Percentiles rank a stretch among this genome's conserved stretches.
These are phyloP conservation scores for Entomophthora muscae DNA, from an alignment of 371 early-diverging fungal species.

Conservation along the genomic window DNA sequence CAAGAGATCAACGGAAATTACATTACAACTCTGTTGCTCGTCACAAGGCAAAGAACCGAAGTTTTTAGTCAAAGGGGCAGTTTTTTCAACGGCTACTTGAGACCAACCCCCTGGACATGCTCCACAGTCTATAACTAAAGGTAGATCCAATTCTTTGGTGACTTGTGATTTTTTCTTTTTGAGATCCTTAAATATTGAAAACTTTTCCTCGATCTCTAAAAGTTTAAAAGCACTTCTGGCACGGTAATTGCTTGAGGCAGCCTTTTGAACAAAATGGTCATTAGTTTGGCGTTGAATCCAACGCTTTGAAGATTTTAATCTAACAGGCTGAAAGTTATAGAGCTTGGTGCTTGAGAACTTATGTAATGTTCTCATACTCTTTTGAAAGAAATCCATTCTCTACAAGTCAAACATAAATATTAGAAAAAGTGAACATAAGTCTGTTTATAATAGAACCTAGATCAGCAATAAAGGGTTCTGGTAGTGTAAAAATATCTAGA, in stretches of 20 bases:
- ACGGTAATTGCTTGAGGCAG: constrained; percentile 50
- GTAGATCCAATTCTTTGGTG: not conserved
- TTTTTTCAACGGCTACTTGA: constrained; percentile 46
- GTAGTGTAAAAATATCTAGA: too few species aligned
- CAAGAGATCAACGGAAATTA: constrained; percentile 55
- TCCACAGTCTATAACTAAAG: constrained; percentile 62
- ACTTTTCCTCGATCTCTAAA: constrained; percentile 54
- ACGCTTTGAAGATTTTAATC: constrained; percentile 24
- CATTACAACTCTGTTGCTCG: constrained; percentile 13
- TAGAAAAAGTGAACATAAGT: too few species aligned
- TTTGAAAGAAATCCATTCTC: too few species aligned
- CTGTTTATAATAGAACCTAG: too few species aligned
- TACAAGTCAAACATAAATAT: too few species aligned
- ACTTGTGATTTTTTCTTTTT: constrained; percentile 2
- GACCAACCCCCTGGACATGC: constrained; percentile 90
- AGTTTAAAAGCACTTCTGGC: constrained; percentile 83
- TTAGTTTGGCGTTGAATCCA: constrained; percentile 48
- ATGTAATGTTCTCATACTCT: not conserved
- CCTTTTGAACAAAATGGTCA: constrained; percentile 51
- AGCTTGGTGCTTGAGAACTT: not conserved
- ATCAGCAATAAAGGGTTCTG: too few species aligned
- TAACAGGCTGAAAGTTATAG: not conserved
- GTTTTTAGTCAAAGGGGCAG: not conserved
- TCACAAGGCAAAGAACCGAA: not conserved
- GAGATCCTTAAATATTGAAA: constrained; percentile 27